Conservation (phyloP, 2,329 filamentous ascomycete genomes). For the Cytospora leucostoma region DNA sequence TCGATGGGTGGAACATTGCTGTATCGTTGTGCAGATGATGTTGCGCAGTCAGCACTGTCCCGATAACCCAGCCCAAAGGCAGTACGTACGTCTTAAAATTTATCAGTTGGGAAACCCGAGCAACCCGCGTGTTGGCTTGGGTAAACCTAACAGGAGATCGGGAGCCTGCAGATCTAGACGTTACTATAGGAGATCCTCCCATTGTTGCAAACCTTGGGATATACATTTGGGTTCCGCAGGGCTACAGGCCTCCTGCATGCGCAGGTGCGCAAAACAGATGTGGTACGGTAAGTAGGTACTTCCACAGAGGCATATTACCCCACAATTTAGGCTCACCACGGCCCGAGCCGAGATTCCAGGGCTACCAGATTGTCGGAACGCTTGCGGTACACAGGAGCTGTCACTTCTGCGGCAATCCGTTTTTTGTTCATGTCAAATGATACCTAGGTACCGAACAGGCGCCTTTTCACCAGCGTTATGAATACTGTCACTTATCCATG, state of each 20-base stretch:
- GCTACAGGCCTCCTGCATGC: not conserved
- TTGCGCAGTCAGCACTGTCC: no score
- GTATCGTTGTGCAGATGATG: no score
- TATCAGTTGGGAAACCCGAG: no score
- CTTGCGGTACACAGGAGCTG: not conserved
- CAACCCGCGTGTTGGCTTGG: no score
- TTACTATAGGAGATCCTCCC: no score
- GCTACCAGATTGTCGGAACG: not conserved
- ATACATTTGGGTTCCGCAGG: not conserved
- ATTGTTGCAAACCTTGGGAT: no score
- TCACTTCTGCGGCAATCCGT: not conserved
- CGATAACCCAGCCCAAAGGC: no score
- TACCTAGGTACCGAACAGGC: not conserved
- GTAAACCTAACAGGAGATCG: no score
- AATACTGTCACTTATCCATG: not conserved
- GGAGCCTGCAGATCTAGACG: no score
- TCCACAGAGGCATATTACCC: not conserved
- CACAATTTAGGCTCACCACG: not conserved
- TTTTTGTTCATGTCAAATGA: not conserved
- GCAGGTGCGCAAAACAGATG: not conserved
- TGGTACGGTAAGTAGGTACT: no score
- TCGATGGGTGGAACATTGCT: no score
- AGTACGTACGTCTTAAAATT: no score
- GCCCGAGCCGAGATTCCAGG: not conserved
- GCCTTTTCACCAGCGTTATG: not conserved